phyloP scores from a whole-genome alignment of 805 yeast species.

The Monosporozyma aerobia region DNA sequence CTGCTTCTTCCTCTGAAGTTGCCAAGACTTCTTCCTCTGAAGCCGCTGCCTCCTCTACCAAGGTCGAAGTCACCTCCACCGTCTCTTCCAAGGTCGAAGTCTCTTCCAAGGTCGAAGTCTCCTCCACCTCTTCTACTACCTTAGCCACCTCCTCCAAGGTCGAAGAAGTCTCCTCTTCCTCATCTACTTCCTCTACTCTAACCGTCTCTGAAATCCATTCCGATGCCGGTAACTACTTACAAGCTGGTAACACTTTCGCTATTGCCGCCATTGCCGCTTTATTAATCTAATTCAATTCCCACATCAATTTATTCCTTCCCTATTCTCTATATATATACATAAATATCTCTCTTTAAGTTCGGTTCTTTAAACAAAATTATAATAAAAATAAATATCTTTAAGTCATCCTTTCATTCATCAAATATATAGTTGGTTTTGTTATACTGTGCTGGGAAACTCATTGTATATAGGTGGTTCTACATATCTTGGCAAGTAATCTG shows the following conservation, averaged over 20 bases:
- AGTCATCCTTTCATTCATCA: neutral
- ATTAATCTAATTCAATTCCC: constrained; percentile 11
- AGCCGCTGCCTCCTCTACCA: constrained; percentile 27
- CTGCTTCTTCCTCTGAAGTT: constrained; percentile 25
- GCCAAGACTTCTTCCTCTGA: constrained; percentile 22
- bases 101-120: constrained; percentile 23
- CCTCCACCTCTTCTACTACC: constrained; percentile 21
- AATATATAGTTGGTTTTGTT: too few species aligned
- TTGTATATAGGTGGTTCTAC: constrained; percentile 23
- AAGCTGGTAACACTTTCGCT: constrained; percentile 18
- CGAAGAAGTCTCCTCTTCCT: neutral
- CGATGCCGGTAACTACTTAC: constrained; percentile 24
- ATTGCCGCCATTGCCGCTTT: constrained; percentile 23
- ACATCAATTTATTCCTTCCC: neutral
- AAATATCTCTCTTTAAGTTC: neutral
- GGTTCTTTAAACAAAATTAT: neutral
- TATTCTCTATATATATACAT: neutral
- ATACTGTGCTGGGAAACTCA: constrained; percentile 4
- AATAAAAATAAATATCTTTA: neutral
- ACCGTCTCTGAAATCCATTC: constrained; percentile 31
- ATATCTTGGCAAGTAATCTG: constrained; percentile 19
- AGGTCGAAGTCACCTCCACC: constrained; percentile 26
- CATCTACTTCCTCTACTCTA: constrained; percentile 13
- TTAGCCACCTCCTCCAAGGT: constrained; percentile 1
- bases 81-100: constrained; percentile 15